Evolutionary conservation across 169 alveolate genomes (phyloP).

Genomic region (Plasmodium gallinaceum): DNA sequence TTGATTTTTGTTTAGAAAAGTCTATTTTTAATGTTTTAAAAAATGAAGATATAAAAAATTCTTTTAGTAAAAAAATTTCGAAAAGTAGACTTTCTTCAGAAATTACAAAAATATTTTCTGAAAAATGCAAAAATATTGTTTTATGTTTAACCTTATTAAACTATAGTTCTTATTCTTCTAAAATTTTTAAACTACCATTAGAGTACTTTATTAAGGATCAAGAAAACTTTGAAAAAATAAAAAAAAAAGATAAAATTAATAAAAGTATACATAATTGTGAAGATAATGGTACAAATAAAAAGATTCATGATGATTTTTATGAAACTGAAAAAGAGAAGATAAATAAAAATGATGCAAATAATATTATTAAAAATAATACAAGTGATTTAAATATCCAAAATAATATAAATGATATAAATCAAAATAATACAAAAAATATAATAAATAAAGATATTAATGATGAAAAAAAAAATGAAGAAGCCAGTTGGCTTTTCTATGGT

Average conservation of each 20-base stretch:
- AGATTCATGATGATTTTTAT: not conserved
- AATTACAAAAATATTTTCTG: conserved; percentile 60
- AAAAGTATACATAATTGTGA: not conserved
- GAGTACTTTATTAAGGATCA: conserved; percentile 26
- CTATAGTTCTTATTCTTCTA: conserved; percentile 55
- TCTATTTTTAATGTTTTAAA: conserved; percentile 83
- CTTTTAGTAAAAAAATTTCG: conserved; percentile 69
- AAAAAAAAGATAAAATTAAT: conserved; percentile 26
- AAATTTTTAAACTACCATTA: conserved; percentile 43
- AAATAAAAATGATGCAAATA: conserved; percentile 6
- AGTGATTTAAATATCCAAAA: not conserved
- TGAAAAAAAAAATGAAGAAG: conserved; percentile 5
- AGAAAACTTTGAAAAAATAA: conserved; percentile 27
- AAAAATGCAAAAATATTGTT: conserved; percentile 36
- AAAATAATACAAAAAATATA: not conserved
- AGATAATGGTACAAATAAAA: conserved; percentile 1
- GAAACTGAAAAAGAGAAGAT: not conserved
- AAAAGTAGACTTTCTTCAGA: conserved; percentile 72
- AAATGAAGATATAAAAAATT: conserved; percentile 47
- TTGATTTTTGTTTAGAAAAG: conserved; percentile 86
- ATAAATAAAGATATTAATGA: not conserved
- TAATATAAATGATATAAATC: conserved; percentile 1
- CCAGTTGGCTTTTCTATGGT: conserved; percentile 41
- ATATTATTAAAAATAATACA: not conserved
- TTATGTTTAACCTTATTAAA: conserved; percentile 51